Conservation (phyloP, 441 rosid species). For the Adansonia madagascariensis region DNA sequence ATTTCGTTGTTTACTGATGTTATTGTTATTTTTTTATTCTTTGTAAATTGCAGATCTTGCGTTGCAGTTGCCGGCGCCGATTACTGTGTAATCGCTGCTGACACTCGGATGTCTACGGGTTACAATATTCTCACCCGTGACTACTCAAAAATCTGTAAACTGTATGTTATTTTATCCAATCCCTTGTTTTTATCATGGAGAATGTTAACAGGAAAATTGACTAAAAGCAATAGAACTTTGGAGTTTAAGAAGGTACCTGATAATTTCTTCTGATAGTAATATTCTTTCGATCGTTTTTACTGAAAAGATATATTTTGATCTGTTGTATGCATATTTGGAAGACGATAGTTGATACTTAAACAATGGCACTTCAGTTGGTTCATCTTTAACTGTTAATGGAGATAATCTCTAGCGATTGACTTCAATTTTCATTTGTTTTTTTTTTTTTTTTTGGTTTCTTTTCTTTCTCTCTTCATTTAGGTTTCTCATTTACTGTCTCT, state of each 20-base stretch:
- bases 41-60: conserved; percentile 58
- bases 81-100: conserved; percentile 94
- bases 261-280: background rate
- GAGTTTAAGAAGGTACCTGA: background rate
- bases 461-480: background rate
- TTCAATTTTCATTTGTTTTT: no score
- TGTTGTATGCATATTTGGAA: background rate
- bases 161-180: conserved; percentile 46
- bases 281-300: background rate
- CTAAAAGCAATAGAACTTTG: background rate
- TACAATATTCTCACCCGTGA: conserved; percentile 91
- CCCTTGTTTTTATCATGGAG: conserved; percentile 7
- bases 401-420: background rate
- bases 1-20: background rate
- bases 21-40: background rate
- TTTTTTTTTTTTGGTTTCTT: no score
- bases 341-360: background rate
- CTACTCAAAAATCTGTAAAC: conserved; percentile 81
- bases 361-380: background rate
- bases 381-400: background rate
- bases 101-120: conserved; percentile 91
- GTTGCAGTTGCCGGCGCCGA: conserved; percentile 94
- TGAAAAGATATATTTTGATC: background rate
- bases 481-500: background rate
- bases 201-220: background rate